Base-by-base conservation (phyloP, 192 early-diverging fungal genomes). In the Backusella luteola region DNA sequence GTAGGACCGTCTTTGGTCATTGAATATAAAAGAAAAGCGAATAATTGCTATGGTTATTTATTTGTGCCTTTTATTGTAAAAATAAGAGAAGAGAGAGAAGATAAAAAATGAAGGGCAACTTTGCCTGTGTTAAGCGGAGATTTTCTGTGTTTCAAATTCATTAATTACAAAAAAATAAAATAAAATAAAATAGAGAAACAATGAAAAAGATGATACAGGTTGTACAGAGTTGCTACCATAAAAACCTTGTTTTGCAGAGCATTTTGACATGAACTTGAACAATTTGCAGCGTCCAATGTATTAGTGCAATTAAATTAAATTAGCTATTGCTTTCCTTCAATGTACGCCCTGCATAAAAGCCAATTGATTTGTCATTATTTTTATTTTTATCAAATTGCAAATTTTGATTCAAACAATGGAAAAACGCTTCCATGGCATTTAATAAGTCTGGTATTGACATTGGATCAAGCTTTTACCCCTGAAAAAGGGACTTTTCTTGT, bases 1-100 rank as follows among this genome's bases (percentile, higher is more conserved):
- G 80, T 81, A 69, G 71, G 80, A 74, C 76, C 73, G 9, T 76
- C 79, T 68, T 77, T 77, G 39, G 69, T 66, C 76, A 71, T 77
- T 34, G 34, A 26, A 69, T 36, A 59, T 38, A 56, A 52, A 69
- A 49, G 35, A 76, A 63, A 29, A 63, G 56, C 56, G 56, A 23
- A 63, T 63, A 63, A 63, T 63, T 29, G 9, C 26, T 63, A 63
- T 63, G 26, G 26, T 63, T 63, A 63, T 59, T 26, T 63, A 29
- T 63, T 23, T 29, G 3, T 21, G 21, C n/a, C 21, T 39, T 69
- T 35, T 11, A 39, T 38, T 21, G 34, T 29, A 29, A 69, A 29
- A 59, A 23, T 59, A 63, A 63, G 21, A 59, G 56, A 23, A 63
- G 56, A 63, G 29, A 63, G 23, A 14, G 23, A 63, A 29, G 26